A percentile compares a stretch with the other conserved stretches of the same genome.
Conservation (phyloP, 1,284 basidiomycete genomes). For the Hemileia vastatrix region DNA sequence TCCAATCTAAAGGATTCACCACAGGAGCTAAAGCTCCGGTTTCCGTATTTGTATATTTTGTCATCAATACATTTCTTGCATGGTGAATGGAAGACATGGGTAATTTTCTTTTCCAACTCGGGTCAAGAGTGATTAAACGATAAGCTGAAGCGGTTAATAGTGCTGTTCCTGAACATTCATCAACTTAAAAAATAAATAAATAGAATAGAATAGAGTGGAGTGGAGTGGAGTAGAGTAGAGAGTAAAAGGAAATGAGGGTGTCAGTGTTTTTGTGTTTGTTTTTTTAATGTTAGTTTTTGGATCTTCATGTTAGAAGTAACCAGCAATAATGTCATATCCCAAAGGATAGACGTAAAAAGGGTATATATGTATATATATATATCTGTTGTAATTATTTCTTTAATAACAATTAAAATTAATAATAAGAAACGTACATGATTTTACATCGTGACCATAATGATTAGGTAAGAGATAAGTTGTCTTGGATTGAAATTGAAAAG, state of each 20-base stretch:
- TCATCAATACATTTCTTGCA: conserved; percentile 48
- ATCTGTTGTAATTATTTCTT: no score
- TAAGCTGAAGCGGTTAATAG: conserved; percentile 69
- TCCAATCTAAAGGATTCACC: conserved; percentile 58
- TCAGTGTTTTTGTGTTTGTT: no score
- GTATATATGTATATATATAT: no score
- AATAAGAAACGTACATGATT: no score
- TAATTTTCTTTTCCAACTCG: conserved; percentile 51
- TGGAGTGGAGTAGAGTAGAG: no score
- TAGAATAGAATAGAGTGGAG: no score
- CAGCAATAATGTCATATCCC: no score
- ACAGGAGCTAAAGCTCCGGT: conserved; percentile 49
- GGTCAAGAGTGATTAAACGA: conserved; percentile 54
- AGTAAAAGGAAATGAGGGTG: no score
- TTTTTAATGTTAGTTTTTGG: no score
- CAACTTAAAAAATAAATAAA: conserved; percentile 1
- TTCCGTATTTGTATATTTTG: conserved; percentile 36
- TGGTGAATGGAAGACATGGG: conserved; percentile 54
- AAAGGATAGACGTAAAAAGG: no score
- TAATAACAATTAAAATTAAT: no score
- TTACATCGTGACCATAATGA: conserved; percentile 10
- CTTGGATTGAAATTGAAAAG: not conserved
- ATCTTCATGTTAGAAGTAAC: no score
- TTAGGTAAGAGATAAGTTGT: conserved; percentile 5
- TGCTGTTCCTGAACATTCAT: conserved; percentile 49